Conservation (phyloP, 2,329 filamentous ascomycete genomes). For the Mariannaea sp. region DNA sequence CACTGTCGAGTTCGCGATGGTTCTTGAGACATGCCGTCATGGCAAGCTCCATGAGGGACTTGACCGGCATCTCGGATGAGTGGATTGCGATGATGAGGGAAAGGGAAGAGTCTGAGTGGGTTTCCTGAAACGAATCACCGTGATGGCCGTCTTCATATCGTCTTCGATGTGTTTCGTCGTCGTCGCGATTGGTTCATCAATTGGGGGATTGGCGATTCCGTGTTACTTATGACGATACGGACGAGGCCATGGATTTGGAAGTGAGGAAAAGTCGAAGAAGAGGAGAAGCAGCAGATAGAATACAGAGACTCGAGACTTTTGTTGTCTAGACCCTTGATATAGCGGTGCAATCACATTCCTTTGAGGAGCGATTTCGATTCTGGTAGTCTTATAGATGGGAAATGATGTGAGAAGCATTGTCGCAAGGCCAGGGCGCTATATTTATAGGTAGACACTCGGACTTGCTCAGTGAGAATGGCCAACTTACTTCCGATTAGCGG, state of each 20-base stretch:
- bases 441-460: too few species aligned
- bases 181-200: background rate
- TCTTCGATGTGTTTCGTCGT: background rate
- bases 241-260: conserved; percentile 9
- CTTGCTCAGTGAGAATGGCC: too few species aligned
- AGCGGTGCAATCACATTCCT: too few species aligned
- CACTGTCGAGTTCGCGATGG: conserved; percentile 63
- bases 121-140: background rate
- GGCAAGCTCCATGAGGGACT: conserved; percentile 58
- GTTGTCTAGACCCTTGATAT: conserved; percentile 2
- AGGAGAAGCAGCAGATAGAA: background rate
- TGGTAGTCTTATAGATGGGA: too few species aligned
- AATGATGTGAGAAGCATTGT: too few species aligned
- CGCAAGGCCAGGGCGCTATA: too few species aligned
- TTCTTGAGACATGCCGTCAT: conserved; percentile 58
- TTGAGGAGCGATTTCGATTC: too few species aligned
- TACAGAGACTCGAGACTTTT: background rate
- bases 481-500: too few species aligned
- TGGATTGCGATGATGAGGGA: background rate
- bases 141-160: background rate
- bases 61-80: conserved; percentile 46
- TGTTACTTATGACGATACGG: background rate
- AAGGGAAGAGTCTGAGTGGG: background rate
- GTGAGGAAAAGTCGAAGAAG: background rate
- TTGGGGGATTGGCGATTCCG: background rate